Conservation (phyloP, 306 rosid genomes). For the Cicer yamashitae region DNA sequence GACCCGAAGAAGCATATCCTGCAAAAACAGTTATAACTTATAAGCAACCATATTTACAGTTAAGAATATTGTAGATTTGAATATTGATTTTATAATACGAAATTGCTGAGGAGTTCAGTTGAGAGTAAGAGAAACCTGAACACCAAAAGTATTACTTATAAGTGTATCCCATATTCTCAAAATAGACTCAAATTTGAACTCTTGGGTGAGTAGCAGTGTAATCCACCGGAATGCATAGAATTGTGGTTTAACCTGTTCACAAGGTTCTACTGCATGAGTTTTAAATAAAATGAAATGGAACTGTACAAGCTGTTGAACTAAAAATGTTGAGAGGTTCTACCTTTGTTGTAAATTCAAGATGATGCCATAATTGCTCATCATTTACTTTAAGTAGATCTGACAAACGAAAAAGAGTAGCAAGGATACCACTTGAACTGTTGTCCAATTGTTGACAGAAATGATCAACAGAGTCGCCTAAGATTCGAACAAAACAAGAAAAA, state of each 20-base stretch:
- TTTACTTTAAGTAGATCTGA: slow-evolving; percentile 67
- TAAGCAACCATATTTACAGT: neutral
- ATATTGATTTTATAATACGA: slow-evolving; percentile 11
- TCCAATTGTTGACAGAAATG: slow-evolving; percentile 88
- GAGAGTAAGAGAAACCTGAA: slow-evolving; percentile 63
- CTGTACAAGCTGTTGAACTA: slow-evolving; percentile 24
- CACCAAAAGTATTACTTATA: slow-evolving; percentile 72
- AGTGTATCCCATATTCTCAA: slow-evolving; percentile 90
- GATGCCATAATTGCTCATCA: slow-evolving; percentile 77
- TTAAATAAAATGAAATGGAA: slow-evolving; percentile 26
- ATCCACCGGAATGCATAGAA: slow-evolving; percentile 90
- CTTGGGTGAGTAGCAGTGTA: slow-evolving; percentile 81
- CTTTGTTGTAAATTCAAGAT: slow-evolving; percentile 79
- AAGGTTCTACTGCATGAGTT: slow-evolving; percentile 26
- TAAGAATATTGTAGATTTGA: neutral
- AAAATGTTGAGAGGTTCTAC: slow-evolving; percentile 41
- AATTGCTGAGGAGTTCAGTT: slow-evolving; percentile 1
- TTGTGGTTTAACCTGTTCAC: slow-evolving; percentile 71
- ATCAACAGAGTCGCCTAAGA: slow-evolving; percentile 78
- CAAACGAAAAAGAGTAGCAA: slow-evolving; percentile 71
- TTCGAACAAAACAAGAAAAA: slow-evolving; percentile 78
- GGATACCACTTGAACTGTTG: slow-evolving; percentile 77
- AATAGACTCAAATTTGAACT: slow-evolving; percentile 68
- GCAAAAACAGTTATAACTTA: slow-evolving; percentile 32
- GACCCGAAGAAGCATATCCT: slow-evolving; percentile 85